These are phyloP conservation scores for Aureobasidium sp. DNA, from an alignment of 2,329 filamentous ascomycete species.

Conservation along the genomic window DNA sequence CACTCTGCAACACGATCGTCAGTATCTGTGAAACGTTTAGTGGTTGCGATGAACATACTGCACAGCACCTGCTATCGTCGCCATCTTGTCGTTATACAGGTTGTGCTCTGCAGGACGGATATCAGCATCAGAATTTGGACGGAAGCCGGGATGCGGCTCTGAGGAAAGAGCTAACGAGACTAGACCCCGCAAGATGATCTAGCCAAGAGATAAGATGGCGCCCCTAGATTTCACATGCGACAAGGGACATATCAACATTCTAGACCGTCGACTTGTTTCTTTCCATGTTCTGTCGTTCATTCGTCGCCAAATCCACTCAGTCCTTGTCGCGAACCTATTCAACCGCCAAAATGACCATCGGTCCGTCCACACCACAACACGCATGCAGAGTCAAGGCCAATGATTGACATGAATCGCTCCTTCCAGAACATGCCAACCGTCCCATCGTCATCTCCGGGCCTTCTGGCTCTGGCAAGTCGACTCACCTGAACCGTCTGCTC, in stretches of 20 bases:
- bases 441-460: slow-evolving; percentile 76
- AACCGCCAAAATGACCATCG: slow-evolving; percentile 1
- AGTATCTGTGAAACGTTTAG: neutral
- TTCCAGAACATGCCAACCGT: slow-evolving; percentile 10
- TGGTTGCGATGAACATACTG: neutral
- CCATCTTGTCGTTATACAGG: neutral
- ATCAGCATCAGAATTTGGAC: neutral
- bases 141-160: slow-evolving; percentile 3
- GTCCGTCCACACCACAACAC: neutral
- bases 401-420: slow-evolving; percentile 4
- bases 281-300: slow-evolving; percentile 6
- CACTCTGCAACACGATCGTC: neutral
- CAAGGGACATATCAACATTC: neutral
- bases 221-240: slow-evolving; percentile 14
- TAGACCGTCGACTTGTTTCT: neutral
- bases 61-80: neutral
- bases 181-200: neutral
- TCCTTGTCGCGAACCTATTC: neutral
- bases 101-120: neutral
- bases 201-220: slow-evolving; percentile 7
- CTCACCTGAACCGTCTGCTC: slow-evolving; percentile 67
- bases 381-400: neutral
- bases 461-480: slow-evolving; percentile 74
- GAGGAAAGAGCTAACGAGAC: neutral
- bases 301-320: neutral